Evolutionary conservation across 2,329 filamentous ascomycete genomes (phyloP).

Genomic region (Claviceps paspali): DNA sequence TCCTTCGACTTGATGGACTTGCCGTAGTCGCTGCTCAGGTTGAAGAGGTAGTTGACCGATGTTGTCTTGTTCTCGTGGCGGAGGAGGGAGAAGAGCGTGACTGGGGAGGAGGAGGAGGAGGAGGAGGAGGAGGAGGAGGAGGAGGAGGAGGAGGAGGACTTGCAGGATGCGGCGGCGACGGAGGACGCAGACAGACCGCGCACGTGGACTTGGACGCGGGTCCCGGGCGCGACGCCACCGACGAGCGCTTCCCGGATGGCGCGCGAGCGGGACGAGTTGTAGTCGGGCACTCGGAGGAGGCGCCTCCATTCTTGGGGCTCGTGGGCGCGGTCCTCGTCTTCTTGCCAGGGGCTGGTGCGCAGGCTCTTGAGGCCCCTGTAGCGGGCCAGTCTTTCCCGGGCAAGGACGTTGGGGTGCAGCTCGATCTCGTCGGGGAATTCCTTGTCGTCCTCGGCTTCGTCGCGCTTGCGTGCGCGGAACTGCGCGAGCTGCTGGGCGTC

Average conservation of each 20-base stretch:
- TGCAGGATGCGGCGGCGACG: constrained; percentile 29
- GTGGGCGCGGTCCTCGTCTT: constrained; percentile 69
- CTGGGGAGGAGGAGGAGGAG: constrained; percentile 34
- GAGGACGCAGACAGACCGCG: constrained; percentile 31
- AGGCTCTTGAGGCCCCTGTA: constrained; percentile 90
- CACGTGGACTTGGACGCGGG: constrained; percentile 67
- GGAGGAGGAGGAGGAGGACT: constrained; percentile 36
- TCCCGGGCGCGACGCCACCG: constrained; percentile 77
- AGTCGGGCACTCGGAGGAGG: constrained; percentile 76
- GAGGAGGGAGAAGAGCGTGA: constrained; percentile 72
- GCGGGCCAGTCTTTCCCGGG: constrained; percentile 67
- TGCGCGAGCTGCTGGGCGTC: constrained; percentile 62
- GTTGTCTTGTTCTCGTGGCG: constrained; percentile 92
- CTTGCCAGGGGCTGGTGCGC: constrained; percentile 76
- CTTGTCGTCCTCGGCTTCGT: constrained; percentile 74
- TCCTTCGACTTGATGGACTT: constrained; percentile 80
- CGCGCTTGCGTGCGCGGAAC: constrained; percentile 62
- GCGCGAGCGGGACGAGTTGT: constrained; percentile 66
- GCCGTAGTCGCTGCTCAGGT: constrained; percentile 61
- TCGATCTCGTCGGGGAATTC: constrained; percentile 98
- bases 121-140: constrained; percentile 26
- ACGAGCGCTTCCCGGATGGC: constrained; percentile 68
- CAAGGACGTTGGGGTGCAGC: constrained; percentile 71
- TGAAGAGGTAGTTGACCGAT: constrained; percentile 77
- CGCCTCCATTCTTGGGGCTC: constrained; percentile 85